A percentile compares a stretch with the other conserved stretches of the same genome.
These are phyloP conservation scores for Purshia tridentata DNA, from an alignment of 306 rosid species.

Conservation along the genomic window DNA sequence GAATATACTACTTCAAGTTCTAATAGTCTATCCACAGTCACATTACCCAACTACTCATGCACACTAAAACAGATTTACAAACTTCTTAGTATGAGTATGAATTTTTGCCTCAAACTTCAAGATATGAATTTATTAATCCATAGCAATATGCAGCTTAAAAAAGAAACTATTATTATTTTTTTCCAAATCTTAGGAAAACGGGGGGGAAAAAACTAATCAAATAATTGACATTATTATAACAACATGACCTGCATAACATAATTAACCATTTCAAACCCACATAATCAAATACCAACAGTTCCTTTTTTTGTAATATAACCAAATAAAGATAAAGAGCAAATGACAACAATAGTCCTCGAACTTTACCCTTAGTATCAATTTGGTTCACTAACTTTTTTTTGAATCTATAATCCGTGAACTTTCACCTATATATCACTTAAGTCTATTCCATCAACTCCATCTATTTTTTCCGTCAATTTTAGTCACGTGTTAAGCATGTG, in stretches of 20 bases:
- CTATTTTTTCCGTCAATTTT: no score
- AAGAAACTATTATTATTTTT: background rate
- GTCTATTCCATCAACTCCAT: no score
- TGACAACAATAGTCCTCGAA: no score
- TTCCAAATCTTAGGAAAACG: slow-evolving; percentile 1
- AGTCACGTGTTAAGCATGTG: no score
- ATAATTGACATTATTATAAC: background rate
- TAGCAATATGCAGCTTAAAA: background rate
- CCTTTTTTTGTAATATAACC: background rate
- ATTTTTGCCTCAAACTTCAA: background rate
- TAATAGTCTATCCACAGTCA: no score
- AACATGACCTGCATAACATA: background rate
- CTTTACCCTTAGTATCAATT: no score
- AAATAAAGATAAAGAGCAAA: background rate
- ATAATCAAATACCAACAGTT: background rate
- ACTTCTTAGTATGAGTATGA: background rate
- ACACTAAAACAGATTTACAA: no score
- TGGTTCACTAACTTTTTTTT: no score
- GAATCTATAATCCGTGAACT: no score
- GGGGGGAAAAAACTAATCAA: background rate
- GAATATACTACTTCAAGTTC: no score
- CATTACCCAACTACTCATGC: no score
- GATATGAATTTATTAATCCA: background rate
- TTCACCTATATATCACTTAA: no score
- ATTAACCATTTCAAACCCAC: background rate